phyloP scores from a whole-genome alignment of 2,329 filamentous ascomycete species.

The Penicillium aurantiogriseum region DNA sequence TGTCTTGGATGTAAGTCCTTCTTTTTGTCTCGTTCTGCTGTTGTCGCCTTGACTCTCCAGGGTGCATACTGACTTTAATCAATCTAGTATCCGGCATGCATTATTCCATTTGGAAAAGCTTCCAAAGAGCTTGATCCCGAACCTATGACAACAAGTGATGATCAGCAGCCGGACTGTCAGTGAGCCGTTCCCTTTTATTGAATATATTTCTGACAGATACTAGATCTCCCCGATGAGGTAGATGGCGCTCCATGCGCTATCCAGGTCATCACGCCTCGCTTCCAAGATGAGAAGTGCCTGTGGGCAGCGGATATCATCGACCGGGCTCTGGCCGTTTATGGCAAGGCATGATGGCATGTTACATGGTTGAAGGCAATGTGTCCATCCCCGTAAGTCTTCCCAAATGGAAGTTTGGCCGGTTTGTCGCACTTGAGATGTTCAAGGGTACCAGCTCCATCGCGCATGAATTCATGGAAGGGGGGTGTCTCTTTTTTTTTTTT shows the following conservation, averaged over 20 bases:
- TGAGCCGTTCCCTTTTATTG: neutral
- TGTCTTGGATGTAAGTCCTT: constrained; percentile 49
- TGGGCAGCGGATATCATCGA: constrained; percentile 34
- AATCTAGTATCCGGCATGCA: constrained; percentile 50
- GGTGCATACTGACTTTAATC: neutral
- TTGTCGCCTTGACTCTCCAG: neutral
- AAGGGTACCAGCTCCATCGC: neutral
- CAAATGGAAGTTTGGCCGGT: neutral
- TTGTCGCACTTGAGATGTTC: neutral
- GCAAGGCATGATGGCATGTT: neutral
- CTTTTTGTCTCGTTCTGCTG: neutral
- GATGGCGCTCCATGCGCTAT: constrained; percentile 49
- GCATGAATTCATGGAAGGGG: neutral
- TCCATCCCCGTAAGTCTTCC: neutral
- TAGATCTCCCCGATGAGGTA: constrained; percentile 43
- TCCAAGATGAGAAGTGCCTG: constrained; percentile 51
- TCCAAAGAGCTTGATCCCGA: constrained; percentile 43
- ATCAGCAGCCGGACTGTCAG: constrained; percentile 29
- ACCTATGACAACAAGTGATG: constrained; percentile 30
- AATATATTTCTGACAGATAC: constrained; percentile 4
- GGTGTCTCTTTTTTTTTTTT: neutral
- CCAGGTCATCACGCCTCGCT: constrained; percentile 47
- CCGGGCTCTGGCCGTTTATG: constrained; percentile 1
- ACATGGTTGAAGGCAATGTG: neutral
- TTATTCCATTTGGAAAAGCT: constrained; percentile 48